Evolutionary conservation across 148 eudicot species (phyloP).

Genomic region (Cornus florida): DNA sequence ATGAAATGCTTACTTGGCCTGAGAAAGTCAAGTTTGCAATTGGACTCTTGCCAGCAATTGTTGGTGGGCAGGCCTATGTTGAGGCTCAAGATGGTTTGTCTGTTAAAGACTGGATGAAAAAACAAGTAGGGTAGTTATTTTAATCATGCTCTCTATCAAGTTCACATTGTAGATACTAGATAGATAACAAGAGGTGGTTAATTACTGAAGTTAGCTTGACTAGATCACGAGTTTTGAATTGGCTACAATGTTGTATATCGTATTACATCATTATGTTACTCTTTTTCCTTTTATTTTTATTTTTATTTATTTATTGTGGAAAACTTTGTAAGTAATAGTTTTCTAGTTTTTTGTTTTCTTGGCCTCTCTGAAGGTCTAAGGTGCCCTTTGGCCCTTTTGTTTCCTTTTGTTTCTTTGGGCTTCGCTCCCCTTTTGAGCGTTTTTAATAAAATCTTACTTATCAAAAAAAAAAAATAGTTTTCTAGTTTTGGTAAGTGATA

Average conservation of each 20-base stretch:
- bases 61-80: constrained; percentile 93
- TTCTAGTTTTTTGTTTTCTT: too few species aligned
- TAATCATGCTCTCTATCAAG: constrained; percentile 4
- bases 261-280: background rate
- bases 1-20: constrained; percentile 98
- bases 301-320: background rate
- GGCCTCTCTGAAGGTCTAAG: too few species aligned
- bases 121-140: constrained; percentile 62
- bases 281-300: background rate
- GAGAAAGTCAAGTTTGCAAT: constrained; percentile 97
- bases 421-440: too few species aligned
- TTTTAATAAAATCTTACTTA: too few species aligned
- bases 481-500: background rate
- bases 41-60: constrained; percentile 94
- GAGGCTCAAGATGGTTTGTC: constrained; percentile 97
- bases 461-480: too few species aligned
- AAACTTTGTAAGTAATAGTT: background rate
- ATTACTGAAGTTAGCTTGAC: too few species aligned
- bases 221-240: background rate
- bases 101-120: constrained; percentile 97
- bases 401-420: too few species aligned
- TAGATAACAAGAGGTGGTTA: background rate
- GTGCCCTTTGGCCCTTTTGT: too few species aligned
- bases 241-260: background rate
- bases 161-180: background rate